A percentile compares a stretch with the other conserved stretches of the same genome.
Evolutionary conservation across 768 basidiomycete species (phyloP).

Genomic region (Hortiboletus flavorubellus): DNA sequence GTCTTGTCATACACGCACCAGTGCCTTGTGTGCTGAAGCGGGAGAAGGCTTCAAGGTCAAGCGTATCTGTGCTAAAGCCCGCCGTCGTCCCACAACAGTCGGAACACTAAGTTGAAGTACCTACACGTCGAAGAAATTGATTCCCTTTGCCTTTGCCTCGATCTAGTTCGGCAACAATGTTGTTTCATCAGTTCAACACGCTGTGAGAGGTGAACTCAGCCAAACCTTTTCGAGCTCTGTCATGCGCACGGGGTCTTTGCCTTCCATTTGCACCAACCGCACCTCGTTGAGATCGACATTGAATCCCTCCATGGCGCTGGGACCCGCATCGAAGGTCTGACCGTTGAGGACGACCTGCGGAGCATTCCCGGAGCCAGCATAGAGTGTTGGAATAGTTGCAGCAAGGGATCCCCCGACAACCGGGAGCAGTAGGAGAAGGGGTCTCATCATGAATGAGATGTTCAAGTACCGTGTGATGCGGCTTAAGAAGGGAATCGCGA

Average conservation of each 20-base stretch:
- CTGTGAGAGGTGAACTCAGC: too few relatives aligned
- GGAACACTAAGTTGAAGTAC: slow-evolving; percentile 12
- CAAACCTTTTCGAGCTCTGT: slow-evolving; percentile 86
- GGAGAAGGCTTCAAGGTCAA: slow-evolving; percentile 47
- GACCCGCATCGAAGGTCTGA: slow-evolving; percentile 21
- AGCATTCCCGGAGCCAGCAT: background rate
- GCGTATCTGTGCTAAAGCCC: slow-evolving; percentile 68
- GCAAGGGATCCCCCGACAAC: slow-evolving; percentile 20
- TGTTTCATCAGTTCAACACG: background rate
- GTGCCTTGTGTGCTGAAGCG: slow-evolving; percentile 35
- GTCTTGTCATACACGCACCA: slow-evolving; percentile 31
- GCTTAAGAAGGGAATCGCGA: background rate
- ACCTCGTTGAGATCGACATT: slow-evolving; percentile 67
- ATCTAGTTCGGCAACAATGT: slow-evolving; percentile 44
- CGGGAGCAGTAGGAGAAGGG: slow-evolving; percentile 16
- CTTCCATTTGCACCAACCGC: slow-evolving; percentile 75
- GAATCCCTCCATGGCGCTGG: slow-evolving; percentile 44
- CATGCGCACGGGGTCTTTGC: slow-evolving; percentile 70
- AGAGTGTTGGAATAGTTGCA: slow-evolving; percentile 12
- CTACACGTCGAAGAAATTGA: slow-evolving; percentile 88
- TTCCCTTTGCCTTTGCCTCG: slow-evolving; percentile 67
- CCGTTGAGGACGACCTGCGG: slow-evolving; percentile 28
- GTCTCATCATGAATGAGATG: slow-evolving; percentile 7
- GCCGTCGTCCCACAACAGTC: slow-evolving; percentile 1
- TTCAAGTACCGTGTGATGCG: too few relatives aligned